Evolutionary conservation across 306 rosid species (phyloP), one percentile per base, ranked within the genome.

Genomic region (Vigna nakashimae): DNA sequence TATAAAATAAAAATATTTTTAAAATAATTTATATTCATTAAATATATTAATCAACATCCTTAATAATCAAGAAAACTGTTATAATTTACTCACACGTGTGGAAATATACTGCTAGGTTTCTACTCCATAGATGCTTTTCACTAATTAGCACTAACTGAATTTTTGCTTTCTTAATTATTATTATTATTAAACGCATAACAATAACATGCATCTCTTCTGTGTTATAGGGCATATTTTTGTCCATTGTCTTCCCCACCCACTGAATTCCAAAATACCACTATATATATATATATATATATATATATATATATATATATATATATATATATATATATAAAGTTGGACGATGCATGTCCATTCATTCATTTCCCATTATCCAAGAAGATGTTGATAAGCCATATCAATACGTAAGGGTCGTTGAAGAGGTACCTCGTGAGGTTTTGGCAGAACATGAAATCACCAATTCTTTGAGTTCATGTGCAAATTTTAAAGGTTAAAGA

Each of bases 281-380:
- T 34, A 34, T 40, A 42, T 42, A 42, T 42, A 42, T 20, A 20
- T 20, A 20, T 20, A 20, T 20, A 20, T 40, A 40, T 40, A 40
- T 40, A 40, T 40, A 40, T 40, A 40, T 40, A 40, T 40, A 7
- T 40, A 40, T 40, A 40, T 40, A 40, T 40, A 40, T 8, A 40
- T 8, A 40, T 57, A 58, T 50, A 38, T 51, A 26, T 49, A 49
- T 22, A 4, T 7, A 66, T 51, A 14, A 72, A 43, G 34, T 52
- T 75, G 68, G 65, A 60, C 53, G 22, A 77, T 77, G 80, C 60
- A 28, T 78, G 79, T 71, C 83, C 83, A 58, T 73, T 83, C 86
- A 65, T 78, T 73, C 48, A 24, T 59, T 74, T 55, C 64, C 75
- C 84, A 73, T 49, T 30, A 66, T 49, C 69, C 18, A 70, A 73